Evolutionary conservation across 305 asterid species (phyloP), one percentile per base, ranked within the genome.

Genomic region (Stenogyne calaminthoides): DNA sequence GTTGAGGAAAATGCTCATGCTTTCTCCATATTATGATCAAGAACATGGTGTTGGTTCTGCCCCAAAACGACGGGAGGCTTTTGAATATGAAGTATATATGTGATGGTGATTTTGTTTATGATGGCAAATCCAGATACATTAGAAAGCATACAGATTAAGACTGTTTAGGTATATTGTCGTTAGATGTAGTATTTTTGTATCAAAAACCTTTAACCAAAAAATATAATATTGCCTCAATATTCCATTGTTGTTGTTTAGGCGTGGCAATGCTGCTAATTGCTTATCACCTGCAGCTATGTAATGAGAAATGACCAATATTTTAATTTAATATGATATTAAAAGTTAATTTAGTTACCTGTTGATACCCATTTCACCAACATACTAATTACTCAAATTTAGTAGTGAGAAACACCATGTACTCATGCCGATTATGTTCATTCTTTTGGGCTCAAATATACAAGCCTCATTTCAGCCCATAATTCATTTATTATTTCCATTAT

Each of bases 11-110:
- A 80, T 84, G 85, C 37, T 80, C 94, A n/a, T n/a, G 4, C 83
- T 81, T 79, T 80, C 93, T 7, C 87, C 97, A 0, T 90, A 82
- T 74, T 57, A 46, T 76, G 90, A 40, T 74, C 91, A 0, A 83
- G 94, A 87, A 39, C 86, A 77, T 11, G 80, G 75, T n/a, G 87
- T 80, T 19, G 90, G 89, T 61, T 81, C 97, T n/a, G n/a, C 25
- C 86, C 92, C 6, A 81, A 80, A 74, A 67, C 72, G 15, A 47
- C 63, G 3, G 81, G 77, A 9, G 73, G 84, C n/a, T n/a, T 60
- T 78, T 84, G 6, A 68, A 77, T 78, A 51, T 80, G 68, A 82
- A 81, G 81, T 85, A 63, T n/a, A n/a, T n/a, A n/a, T n/a, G n/a
- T 70, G 32, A 37, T 9, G 7, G 18, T 14, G 70, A 46, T 47